A percentile compares a stretch with the other conserved stretches of the same genome.
phyloP scores from a whole-genome alignment of 208 protist species.

The Endotrypanum monterogeii region DNA sequence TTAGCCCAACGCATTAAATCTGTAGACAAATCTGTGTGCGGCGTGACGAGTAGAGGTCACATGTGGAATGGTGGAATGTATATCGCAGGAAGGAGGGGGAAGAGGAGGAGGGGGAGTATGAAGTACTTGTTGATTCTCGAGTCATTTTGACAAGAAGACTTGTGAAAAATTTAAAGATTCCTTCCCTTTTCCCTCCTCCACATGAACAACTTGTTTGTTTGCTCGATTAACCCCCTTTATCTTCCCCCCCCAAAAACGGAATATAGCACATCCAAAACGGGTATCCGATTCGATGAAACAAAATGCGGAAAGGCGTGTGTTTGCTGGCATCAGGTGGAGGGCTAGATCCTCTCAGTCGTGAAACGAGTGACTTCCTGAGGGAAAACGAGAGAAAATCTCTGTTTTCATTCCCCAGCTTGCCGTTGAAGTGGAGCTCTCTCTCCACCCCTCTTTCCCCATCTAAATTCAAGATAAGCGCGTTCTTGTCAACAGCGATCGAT shows the following conservation, averaged over 20 bases:
- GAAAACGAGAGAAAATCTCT: too few relatives aligned
- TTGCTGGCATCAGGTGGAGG: background rate
- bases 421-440: background rate
- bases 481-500: background rate
- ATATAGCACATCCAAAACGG: background rate
- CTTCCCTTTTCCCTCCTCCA: background rate
- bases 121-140: background rate
- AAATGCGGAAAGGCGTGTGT: background rate
- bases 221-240: too few relatives aligned
- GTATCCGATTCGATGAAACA: background rate
- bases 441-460: background rate
- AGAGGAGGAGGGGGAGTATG: too few relatives aligned
- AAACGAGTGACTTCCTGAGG: background rate
- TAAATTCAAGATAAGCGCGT: background rate
- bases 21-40: background rate
- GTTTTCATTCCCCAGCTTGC: too few relatives aligned
- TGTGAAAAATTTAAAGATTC: background rate
- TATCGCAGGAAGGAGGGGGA: too few relatives aligned
- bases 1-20: background rate
- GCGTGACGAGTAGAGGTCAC: background rate
- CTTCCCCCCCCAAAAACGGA: too few relatives aligned
- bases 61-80: background rate
- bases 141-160: background rate
- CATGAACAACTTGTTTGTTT: background rate
- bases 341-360: background rate